A percentile compares a stretch with the other conserved stretches of the same genome.
phyloP scores from a whole-genome alignment of 129 eudicot species.

The Sambucus nigra region DNA sequence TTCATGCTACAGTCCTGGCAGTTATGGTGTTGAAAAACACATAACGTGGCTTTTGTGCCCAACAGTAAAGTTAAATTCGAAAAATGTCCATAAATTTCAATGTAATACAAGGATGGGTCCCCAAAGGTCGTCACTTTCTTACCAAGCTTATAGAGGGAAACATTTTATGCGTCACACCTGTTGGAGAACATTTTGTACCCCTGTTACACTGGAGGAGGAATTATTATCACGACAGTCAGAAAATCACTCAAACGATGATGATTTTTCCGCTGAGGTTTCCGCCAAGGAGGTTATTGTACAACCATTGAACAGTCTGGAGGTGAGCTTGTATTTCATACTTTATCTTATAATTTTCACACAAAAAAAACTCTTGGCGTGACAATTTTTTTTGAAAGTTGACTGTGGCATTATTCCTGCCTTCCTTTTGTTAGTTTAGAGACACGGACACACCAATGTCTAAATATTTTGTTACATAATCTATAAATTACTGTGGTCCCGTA shows the following conservation, averaged over 20 bases:
- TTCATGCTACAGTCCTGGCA: too few relatives aligned
- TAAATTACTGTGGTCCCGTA: background rate
- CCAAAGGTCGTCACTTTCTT: conserved; percentile 11
- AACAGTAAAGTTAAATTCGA: too few relatives aligned
- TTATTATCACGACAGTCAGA: conserved; percentile 33
- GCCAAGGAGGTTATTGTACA: conserved; percentile 23
- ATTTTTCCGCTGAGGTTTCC: conserved; percentile 14
- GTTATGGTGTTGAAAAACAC: too few relatives aligned
- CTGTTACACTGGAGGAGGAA: conserved; percentile 43
- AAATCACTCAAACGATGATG: conserved; percentile 21
- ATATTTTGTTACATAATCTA: too few relatives aligned
- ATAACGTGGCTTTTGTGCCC: too few relatives aligned
- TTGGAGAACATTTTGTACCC: conserved; percentile 39
- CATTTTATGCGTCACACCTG: conserved; percentile 11
- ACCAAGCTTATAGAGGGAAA: conserved; percentile 18
- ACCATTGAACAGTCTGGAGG: conserved; percentile 49
- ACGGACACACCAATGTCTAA: too few relatives aligned
- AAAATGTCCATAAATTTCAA: too few relatives aligned
- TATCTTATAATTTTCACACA: background rate
- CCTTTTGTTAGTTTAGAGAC: too few relatives aligned
- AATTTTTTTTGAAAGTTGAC: too few relatives aligned
- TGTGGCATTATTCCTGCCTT: too few relatives aligned
- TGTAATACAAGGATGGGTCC: conserved; percentile 21
- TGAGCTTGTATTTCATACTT: conserved; percentile 13
- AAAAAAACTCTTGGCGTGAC: too few relatives aligned